Evolutionary conservation across 176 grass and related monocot genomes (phyloP).

Genomic region (Areca catechu): DNA sequence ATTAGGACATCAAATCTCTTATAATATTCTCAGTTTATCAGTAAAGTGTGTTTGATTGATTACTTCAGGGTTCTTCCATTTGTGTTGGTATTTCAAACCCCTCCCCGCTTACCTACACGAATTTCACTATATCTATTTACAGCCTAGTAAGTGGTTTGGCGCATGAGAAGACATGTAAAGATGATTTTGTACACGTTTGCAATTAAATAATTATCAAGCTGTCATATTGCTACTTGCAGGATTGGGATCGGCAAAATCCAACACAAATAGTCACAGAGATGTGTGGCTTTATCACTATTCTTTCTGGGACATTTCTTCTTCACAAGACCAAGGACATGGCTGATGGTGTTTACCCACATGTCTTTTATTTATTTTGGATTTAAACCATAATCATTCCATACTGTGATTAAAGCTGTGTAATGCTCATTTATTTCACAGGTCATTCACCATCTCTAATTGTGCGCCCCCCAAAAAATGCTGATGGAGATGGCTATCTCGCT

Average conservation of each 20-base stretch:
- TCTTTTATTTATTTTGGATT: too few species aligned
- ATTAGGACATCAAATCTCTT: too few species aligned
- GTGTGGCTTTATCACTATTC: conserved; percentile 69
- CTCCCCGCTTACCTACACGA: too few species aligned
- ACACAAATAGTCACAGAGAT: conserved; percentile 77
- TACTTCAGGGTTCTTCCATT: too few species aligned
- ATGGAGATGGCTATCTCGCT: conserved; percentile 19
- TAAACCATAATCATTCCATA: too few species aligned
- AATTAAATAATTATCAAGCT: too few species aligned
- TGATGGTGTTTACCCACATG: conserved; percentile 20
- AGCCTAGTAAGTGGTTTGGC: too few species aligned
- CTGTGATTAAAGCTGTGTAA: too few species aligned
- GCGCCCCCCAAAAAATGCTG: conserved; percentile 27
- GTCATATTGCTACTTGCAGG: conserved; percentile 14
- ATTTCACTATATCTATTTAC: too few species aligned
- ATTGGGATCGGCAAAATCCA: conserved; percentile 71
- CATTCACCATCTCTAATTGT: conserved; percentile 26
- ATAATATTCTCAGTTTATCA: too few species aligned
- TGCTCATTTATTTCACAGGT: not conserved
- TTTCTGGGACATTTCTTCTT: conserved; percentile 76
- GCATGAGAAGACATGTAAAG: not conserved
- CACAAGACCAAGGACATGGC: conserved; percentile 78
- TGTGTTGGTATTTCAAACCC: too few species aligned
- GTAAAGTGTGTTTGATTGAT: too few species aligned
- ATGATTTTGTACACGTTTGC: not conserved